Evolutionary conservation across 352 stramenopile species (phyloP), one percentile per base, ranked within the genome.

Genomic region (Saprolegnia parasitica): DNA sequence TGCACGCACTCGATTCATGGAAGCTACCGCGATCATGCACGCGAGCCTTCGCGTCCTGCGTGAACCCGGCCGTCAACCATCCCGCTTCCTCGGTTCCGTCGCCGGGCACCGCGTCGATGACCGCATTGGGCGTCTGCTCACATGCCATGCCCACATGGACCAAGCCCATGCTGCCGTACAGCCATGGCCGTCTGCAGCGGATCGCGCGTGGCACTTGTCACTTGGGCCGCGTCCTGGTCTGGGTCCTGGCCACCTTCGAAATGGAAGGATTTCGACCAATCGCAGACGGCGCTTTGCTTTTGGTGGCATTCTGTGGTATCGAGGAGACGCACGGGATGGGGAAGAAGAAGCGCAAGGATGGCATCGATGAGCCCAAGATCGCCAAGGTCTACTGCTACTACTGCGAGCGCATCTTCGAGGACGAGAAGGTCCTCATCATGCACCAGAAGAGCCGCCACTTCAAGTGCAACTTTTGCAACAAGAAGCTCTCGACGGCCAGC

Each of bases 371-470:
- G 65, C 72, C 77, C 29, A 72, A 76, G 57, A 72, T 68, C 56
- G 74, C 78, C 35, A 87, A 85, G 65, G 94, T 96, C 73, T 96
- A 83, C 77, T 97, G 91, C 80, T 97, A 96, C 77, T 97, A 97
- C 80, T 97, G 91, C 76, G 90, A 97, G 67, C 82, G 91, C 54
- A 80, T 86, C 52, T 97, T 97, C 54, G 88, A 96, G 26, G 87
- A 97, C 73, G 91, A 97, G 74, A 94, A 93, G 70, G 84, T 94
- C 26, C 67, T 97, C 56, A 96, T 97, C 68, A 84, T 96, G 79
- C 91, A 97, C 75, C 91, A 97, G 78, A 97, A 97, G 73, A 86
- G 86, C 68, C 87, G 89, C 9, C 91, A 97, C 68, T 97, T 97
- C 79, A 96, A 96, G 76, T 97, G 90, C 75, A 83, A 88, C 40